Conservation (phyloP, 139 green algal species). For the Astrephomene gubernaculifera region DNA sequence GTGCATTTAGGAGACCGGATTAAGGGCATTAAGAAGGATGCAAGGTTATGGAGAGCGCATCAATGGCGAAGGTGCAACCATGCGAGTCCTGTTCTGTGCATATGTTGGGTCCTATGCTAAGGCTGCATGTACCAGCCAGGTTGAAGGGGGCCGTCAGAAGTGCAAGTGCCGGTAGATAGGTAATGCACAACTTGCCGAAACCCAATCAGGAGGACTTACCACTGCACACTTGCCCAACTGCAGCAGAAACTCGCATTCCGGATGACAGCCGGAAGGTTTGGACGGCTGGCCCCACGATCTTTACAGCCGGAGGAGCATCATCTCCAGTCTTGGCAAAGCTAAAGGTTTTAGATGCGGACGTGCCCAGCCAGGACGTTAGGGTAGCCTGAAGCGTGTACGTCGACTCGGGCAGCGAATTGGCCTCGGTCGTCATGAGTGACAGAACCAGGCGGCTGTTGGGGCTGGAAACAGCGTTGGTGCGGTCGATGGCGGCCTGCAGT, state of each 20-base stretch:
- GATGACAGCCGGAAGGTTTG: conserved; percentile 5
- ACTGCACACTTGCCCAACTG: not conserved
- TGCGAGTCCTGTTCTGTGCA: not conserved
- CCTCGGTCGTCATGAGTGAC: not conserved
- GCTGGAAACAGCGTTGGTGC: not conserved
- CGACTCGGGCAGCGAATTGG: not conserved
- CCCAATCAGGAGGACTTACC: not conserved
- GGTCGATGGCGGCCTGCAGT: not conserved
- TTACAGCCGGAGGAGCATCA: not conserved
- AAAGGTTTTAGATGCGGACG: not conserved
- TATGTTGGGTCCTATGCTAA: not conserved
- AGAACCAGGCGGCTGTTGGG: conserved; percentile 6
- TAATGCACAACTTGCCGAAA: not conserved
- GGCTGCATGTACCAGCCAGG: not conserved
- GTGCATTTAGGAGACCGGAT: too few species aligned
- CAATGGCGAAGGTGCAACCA: not conserved
- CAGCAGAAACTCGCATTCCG: not conserved
- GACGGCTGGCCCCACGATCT: not conserved
- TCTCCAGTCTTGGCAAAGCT: not conserved
- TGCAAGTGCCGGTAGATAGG: not conserved
- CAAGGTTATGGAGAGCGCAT: not conserved
- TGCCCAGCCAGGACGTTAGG: conserved; percentile 27
- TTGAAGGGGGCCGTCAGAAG: too few species aligned
- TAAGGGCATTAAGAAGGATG: too few species aligned
- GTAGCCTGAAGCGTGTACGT: not conserved